Base-by-base conservation (phyloP, 2,329 filamentous ascomycete species). In the Pseudovirgaria hyperparasitica region DNA sequence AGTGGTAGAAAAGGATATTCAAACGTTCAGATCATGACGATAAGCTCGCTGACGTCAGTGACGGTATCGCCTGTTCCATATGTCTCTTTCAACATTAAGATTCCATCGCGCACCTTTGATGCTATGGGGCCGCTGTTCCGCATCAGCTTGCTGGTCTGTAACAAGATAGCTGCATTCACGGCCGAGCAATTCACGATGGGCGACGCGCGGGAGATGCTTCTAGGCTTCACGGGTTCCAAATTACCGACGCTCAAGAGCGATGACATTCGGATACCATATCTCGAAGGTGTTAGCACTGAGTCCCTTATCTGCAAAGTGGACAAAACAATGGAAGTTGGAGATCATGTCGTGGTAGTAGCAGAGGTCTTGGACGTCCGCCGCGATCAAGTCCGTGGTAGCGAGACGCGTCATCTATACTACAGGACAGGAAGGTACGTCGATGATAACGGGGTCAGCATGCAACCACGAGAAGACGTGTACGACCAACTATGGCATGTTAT, bases 11-110 rank as follows among this genome's bases (percentile, higher is more conserved):
- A n/a, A n/a, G n/a, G n/a, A n/a, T n/a, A n/a, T n/a, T n/a, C n/a
- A n/a, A n/a, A n/a, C n/a, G n/a, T n/a, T n/a, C n/a, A n/a, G n/a
- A n/a, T n/a, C 22, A 67, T 72, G 38, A 72, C 69, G 6, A 64
- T 76, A 17, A 76, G 72, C 3, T 75, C 70, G 2, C 65, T 76
- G 47, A 72, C 54, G 33, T 70, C 69, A 4, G 66, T 76, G 9
- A 63, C 67, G 0, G 50, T 76, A 3, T 42, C 56, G 16, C 71
- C 72, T 2, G 36, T 44, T 2, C 67, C 71, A 0, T 56, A 69
- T n/a, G 55, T 76, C 15, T 70, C 67, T 1, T 76, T 76, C 58
- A 76, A 76, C 34, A 58, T 76, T 30, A 63, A 62, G 27, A 39
- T 59, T 2, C 67, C 68, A 2, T 74, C 70, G 1, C 55, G 63